Conservation (phyloP, 1,284 basidiomycete species). For the Sporisorium graminicola region DNA sequence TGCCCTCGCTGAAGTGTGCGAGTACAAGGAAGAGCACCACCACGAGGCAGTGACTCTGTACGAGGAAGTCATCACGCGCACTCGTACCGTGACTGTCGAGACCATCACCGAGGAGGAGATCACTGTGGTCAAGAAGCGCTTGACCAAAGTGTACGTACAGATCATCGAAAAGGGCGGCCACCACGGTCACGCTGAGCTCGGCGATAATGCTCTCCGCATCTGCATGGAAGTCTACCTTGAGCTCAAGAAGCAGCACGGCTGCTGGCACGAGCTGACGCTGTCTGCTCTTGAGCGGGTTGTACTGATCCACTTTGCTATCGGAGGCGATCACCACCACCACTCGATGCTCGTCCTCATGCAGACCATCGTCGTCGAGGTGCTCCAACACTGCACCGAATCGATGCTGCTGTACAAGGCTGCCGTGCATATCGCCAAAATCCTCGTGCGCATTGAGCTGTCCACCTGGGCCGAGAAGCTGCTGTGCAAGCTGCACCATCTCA, state of each 20-base stretch:
- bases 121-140: constrained; percentile 13
- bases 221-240: constrained; percentile 12
- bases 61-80: constrained; percentile 13
- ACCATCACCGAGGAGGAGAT: constrained; percentile 19
- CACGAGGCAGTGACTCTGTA: constrained; percentile 16
- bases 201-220: constrained; percentile 8
- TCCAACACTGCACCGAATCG: neutral
- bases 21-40: constrained; percentile 12
- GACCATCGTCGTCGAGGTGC: neutral
- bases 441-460: neutral
- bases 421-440: constrained; percentile 3
- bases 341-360: constrained; percentile 1
- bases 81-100: constrained; percentile 6
- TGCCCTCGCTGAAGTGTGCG: constrained; percentile 10
- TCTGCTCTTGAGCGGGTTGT: constrained; percentile 1
- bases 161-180: constrained; percentile 11
- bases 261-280: constrained; percentile 13
- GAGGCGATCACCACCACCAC: constrained; percentile 4
- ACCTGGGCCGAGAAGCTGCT: neutral
- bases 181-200: constrained; percentile 10
- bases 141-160: constrained; percentile 15
- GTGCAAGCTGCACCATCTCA: constrained; percentile 9
- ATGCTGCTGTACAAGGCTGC: neutral
- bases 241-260: constrained; percentile 4
- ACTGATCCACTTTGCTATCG: constrained; percentile 2